These are phyloP conservation scores for Lachancea thermotolerans DNA, from an alignment of 805 yeast genomes.

Conservation along the genomic window DNA sequence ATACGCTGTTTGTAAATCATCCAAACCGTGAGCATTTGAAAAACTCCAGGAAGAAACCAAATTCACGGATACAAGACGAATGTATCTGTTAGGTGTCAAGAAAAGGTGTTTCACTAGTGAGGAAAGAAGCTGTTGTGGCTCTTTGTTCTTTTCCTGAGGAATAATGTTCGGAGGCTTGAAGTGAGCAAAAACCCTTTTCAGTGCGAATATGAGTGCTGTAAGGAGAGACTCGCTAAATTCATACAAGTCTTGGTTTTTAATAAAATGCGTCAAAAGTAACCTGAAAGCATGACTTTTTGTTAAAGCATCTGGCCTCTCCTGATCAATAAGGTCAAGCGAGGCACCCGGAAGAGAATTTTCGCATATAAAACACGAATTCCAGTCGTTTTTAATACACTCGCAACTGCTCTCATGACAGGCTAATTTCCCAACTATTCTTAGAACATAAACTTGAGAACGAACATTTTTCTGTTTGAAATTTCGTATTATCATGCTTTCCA, in stretches of 20 bases:
- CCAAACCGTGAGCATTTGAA: slow-evolving; percentile 34
- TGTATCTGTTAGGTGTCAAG: slow-evolving; percentile 43
- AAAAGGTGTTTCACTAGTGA: slow-evolving; percentile 37
- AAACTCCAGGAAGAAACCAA: slow-evolving; percentile 45
- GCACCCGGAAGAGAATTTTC: slow-evolving; percentile 15
- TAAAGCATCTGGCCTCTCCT: slow-evolving; percentile 27
- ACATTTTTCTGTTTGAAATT: slow-evolving; percentile 16
- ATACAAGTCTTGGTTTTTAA: slow-evolving; percentile 18
- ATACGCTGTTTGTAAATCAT: slow-evolving; percentile 39
- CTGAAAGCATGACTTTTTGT: slow-evolving; percentile 19
- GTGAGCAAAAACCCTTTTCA: slow-evolving; percentile 46
- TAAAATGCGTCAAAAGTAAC: slow-evolving; percentile 23
- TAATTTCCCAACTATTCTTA: slow-evolving; percentile 17
- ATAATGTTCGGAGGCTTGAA: slow-evolving; percentile 41
- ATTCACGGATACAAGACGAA: slow-evolving; percentile 47
- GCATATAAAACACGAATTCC: slow-evolving; percentile 19
- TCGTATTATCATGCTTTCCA: slow-evolving; percentile 11
- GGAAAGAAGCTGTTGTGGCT: slow-evolving; percentile 26
- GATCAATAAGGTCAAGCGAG: slow-evolving; percentile 16
- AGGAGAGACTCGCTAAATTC: slow-evolving; percentile 27
- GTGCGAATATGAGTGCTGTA: slow-evolving; percentile 39
- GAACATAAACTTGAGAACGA: slow-evolving; percentile 14
- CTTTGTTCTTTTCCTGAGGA: background rate
- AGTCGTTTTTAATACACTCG: background rate
- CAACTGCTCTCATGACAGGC: slow-evolving; percentile 17